Conservation (phyloP, 352 stramenopile genomes). For the Phytopythium kandeliae region DNA sequence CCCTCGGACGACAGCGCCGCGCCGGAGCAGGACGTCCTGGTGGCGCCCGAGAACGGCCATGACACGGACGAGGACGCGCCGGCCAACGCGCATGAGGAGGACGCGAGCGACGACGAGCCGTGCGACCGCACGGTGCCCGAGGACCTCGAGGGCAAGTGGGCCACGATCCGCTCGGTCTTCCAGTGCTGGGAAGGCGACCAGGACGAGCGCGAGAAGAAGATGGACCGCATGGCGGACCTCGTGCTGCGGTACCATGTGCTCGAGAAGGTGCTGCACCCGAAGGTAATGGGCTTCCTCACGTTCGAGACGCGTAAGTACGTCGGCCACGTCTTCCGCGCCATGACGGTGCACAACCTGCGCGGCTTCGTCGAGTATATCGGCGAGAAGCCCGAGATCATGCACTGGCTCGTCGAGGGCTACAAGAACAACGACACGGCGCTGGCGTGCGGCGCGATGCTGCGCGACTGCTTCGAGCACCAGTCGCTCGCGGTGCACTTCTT, state of each 20-base stretch:
- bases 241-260: slow-evolving; percentile 66
- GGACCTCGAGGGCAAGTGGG: slow-evolving; percentile 67
- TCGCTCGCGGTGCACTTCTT: slow-evolving; percentile 56
- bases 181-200: slow-evolving; percentile 72
- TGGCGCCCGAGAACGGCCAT: slow-evolving; percentile 10
- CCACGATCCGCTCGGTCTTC: slow-evolving; percentile 69
- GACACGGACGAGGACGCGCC: slow-evolving; percentile 22
- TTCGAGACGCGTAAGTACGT: slow-evolving; percentile 85
- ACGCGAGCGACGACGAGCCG: slow-evolving; percentile 55
- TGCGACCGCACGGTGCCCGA: slow-evolving; percentile 62
- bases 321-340: slow-evolving; percentile 64
- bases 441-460: slow-evolving; percentile 75
- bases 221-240: slow-evolving; percentile 74
- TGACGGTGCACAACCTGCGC: slow-evolving; percentile 67
- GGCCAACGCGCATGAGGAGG: slow-evolving; percentile 27
- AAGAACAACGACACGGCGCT: slow-evolving; percentile 64
- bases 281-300: slow-evolving; percentile 62
- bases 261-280: slow-evolving; percentile 67
- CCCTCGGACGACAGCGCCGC: slow-evolving; percentile 18
- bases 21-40: slow-evolving; percentile 17
- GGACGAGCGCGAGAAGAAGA: slow-evolving; percentile 67
- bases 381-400: slow-evolving; percentile 62
- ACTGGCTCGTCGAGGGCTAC: slow-evolving; percentile 71
- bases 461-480: slow-evolving; percentile 73
- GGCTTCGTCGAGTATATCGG: slow-evolving; percentile 56